These are phyloP conservation scores for Phytophthora pini DNA, from an alignment of 352 stramenopile genomes.

Conservation along the genomic window DNA sequence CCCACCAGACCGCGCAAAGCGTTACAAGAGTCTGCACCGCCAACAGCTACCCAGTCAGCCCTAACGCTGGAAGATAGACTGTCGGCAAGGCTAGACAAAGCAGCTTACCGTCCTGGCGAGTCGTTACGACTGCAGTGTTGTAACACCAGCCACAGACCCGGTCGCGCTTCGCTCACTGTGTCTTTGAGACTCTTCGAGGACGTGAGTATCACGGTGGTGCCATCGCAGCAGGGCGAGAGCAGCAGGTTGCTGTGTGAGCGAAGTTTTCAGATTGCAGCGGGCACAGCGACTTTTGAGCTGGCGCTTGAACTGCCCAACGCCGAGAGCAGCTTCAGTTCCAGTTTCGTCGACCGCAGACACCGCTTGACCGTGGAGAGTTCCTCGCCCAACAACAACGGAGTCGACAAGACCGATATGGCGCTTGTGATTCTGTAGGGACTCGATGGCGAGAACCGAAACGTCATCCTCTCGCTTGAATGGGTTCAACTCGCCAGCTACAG, in stretches of 20 bases:
- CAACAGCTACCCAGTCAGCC: neutral
- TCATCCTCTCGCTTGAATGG: neutral
- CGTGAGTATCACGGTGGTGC: conserved; percentile 6
- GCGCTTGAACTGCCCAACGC: conserved; percentile 2
- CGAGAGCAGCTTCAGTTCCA: conserved; percentile 10
- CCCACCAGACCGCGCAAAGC: neutral
- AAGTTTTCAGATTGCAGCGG: conserved; percentile 7
- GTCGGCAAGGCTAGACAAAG: conserved; percentile 8
- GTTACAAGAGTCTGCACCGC: neutral
- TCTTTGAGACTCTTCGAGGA: conserved; percentile 20
- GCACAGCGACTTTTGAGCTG: conserved; percentile 8
- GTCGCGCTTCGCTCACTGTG: conserved; percentile 2
- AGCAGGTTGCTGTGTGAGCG: conserved; percentile 5
- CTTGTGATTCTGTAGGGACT: conserved; percentile 19
- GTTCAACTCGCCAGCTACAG: neutral
- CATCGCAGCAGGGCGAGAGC: conserved; percentile 4
- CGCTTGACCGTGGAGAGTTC: conserved; percentile 1
- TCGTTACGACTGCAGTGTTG: conserved; percentile 10
- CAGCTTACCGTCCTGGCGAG: conserved; percentile 2
- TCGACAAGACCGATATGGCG: conserved; percentile 1
- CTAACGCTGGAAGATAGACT: neutral
- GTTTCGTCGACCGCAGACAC: conserved; percentile 13
- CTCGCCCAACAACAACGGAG: neutral
- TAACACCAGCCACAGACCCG: neutral
- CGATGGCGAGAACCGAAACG: conserved; percentile 16